These are phyloP conservation scores for Neonectria faginata DNA, from an alignment of 2,329 filamentous ascomycete genomes.

Conservation along the genomic window DNA sequence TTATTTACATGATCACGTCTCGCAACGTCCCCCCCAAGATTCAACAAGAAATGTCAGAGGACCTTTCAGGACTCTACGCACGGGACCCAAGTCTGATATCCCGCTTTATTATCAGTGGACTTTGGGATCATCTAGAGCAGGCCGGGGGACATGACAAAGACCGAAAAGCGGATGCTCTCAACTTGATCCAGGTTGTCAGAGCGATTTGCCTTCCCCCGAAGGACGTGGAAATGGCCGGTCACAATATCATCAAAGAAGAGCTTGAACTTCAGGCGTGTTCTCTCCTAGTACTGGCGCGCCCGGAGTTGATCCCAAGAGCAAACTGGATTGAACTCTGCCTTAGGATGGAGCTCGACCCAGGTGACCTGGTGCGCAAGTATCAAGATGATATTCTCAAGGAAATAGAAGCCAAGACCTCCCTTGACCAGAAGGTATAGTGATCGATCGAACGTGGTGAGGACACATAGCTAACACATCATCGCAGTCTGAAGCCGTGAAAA, in stretches of 20 bases:
- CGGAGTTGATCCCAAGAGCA: slow-evolving; percentile 79
- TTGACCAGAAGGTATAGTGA: slow-evolving; percentile 64
- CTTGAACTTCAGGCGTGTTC: slow-evolving; percentile 79
- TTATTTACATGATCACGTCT: slow-evolving; percentile 82
- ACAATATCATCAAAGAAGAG: slow-evolving; percentile 58
- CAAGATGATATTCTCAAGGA: slow-evolving; percentile 75
- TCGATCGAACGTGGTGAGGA: neutral
- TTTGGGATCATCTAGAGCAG: slow-evolving; percentile 84
- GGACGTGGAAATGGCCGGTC: slow-evolving; percentile 58
- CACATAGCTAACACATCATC: slow-evolving; percentile 25
- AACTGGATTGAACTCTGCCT: slow-evolving; percentile 94
- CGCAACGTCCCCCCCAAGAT: slow-evolving; percentile 69
- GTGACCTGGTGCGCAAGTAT: slow-evolving; percentile 75
- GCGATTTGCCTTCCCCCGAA: slow-evolving; percentile 72
- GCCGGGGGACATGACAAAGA: slow-evolving; percentile 82
- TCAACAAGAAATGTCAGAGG: slow-evolving; percentile 71
- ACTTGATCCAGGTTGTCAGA: slow-evolving; percentile 71
- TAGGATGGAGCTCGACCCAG: slow-evolving; percentile 84
- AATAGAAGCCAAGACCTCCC: slow-evolving; percentile 65
- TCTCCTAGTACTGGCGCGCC: slow-evolving; percentile 81
- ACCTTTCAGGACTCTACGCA: slow-evolving; percentile 74
- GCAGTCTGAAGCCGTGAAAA: slow-evolving; percentile 59
- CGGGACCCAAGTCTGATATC: slow-evolving; percentile 69
- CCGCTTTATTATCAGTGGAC: slow-evolving; percentile 72
- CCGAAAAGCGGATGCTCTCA: slow-evolving; percentile 72